phyloP scores from a whole-genome alignment of 108 stramenopile genomes.

The Ochromonas danica region DNA sequence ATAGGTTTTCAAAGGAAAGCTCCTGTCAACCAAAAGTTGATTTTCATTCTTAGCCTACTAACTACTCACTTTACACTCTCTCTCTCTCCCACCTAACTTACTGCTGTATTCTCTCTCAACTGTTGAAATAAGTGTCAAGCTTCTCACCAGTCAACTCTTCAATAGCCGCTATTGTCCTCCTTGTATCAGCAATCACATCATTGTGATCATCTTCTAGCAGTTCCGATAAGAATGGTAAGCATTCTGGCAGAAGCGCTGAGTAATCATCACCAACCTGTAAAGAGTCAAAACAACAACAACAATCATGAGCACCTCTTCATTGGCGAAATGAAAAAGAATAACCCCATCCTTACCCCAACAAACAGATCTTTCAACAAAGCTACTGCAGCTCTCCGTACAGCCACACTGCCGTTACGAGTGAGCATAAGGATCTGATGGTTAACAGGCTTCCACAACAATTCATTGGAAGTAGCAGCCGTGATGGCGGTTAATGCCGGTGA shows the following conservation, averaged over 20 bases:
- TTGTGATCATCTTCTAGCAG: slow-evolving; percentile 28
- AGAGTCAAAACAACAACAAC: not conserved
- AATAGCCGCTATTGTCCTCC: not conserved
- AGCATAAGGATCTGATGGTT: slow-evolving; percentile 11
- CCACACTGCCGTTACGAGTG: not conserved
- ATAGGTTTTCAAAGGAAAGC: too few species aligned
- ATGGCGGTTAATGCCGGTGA: not conserved
- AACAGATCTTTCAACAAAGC: not conserved
- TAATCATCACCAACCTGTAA: slow-evolving; percentile 35
- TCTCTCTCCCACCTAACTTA: too few species aligned
- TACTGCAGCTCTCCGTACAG: not conserved
- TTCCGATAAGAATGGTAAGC: slow-evolving; percentile 22
- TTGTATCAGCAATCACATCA: not conserved
- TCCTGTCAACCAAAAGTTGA: too few species aligned
- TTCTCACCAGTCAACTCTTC: slow-evolving; percentile 30
- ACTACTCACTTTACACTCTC: too few species aligned
- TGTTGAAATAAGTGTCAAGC: slow-evolving; percentile 19
- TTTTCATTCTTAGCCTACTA: too few species aligned
- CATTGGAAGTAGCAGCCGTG: not conserved
- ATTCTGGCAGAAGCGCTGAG: slow-evolving; percentile 17
- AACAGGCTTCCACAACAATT: slow-evolving; percentile 32
- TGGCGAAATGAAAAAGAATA: not conserved
- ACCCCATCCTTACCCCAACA: not conserved
- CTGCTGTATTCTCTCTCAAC: too few species aligned
- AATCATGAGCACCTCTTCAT: too few species aligned